These are phyloP conservation scores for barley (Hordeum vulgare) DNA, from an alignment of 176 grass and related monocot genomes.

Conservation along the genomic window DNA sequence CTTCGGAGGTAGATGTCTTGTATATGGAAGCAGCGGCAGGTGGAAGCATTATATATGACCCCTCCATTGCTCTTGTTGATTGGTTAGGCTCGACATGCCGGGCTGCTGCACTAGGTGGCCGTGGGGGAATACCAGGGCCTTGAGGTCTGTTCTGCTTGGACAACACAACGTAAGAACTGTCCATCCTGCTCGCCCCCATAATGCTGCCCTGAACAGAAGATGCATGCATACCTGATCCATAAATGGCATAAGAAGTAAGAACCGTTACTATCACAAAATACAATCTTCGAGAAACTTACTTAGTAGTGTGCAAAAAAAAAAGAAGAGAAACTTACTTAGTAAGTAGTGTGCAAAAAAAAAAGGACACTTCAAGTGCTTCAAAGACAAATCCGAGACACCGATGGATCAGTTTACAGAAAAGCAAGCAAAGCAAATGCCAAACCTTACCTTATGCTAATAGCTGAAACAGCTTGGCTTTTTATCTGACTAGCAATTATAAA, in stretches of 20 bases:
- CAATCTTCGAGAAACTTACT: neutral
- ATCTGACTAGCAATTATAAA: neutral
- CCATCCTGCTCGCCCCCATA: slow-evolving; percentile 79
- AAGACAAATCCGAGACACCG: neutral
- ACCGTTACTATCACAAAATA: neutral
- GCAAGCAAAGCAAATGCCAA: neutral
- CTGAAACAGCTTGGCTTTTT: neutral
- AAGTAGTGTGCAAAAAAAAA: neutral
- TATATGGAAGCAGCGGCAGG: slow-evolving; percentile 84
- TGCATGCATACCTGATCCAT: slow-evolving; percentile 60
- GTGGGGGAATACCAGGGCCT: slow-evolving; percentile 55
- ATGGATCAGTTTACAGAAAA: neutral
- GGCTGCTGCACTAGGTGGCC: slow-evolving; percentile 28
- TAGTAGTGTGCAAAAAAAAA: neutral
- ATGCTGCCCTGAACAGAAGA: slow-evolving; percentile 68
- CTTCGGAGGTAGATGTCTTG: slow-evolving; percentile 46
- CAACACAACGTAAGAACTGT: slow-evolving; percentile 73
- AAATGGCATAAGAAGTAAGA: neutral
- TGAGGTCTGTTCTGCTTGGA: slow-evolving; percentile 61
- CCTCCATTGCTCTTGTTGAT: slow-evolving; percentile 70
- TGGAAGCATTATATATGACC: slow-evolving; percentile 90
- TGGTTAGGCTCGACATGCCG: slow-evolving; percentile 43
- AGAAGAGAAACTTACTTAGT: neutral
- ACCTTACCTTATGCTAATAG: neutral
- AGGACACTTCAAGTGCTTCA: neutral